These are phyloP conservation scores for Beauveria varroae DNA, from an alignment of 2,329 filamentous ascomycete species.

Conservation along the genomic window DNA sequence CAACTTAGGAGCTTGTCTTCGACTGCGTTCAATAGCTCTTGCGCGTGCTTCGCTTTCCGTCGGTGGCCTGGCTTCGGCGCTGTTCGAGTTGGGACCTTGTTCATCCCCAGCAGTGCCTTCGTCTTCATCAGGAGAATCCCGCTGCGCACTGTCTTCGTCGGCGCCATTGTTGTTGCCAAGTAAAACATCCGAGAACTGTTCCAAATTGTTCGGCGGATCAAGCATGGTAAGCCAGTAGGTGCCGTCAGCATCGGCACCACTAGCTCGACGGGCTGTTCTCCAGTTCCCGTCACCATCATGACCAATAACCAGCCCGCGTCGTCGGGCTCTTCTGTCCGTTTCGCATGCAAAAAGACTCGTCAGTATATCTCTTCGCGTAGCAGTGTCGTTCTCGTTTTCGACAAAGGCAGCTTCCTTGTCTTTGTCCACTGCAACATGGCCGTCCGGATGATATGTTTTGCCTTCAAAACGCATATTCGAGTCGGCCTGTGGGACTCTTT, in stretches of 20 bases:
- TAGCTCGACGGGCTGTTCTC: slow-evolving; percentile 25
- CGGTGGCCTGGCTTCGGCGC: slow-evolving; percentile 21
- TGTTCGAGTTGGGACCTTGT: slow-evolving; percentile 16
- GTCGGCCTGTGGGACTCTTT: slow-evolving; percentile 57
- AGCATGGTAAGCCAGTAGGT: slow-evolving; percentile 37
- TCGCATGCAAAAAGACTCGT: slow-evolving; percentile 41
- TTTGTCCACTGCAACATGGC: slow-evolving; percentile 57
- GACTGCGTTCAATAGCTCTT: slow-evolving; percentile 27
- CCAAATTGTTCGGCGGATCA: slow-evolving; percentile 36
- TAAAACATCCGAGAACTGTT: slow-evolving; percentile 35
- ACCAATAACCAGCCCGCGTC: slow-evolving; percentile 20
- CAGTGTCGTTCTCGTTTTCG: slow-evolving; percentile 52
- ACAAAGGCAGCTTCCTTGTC: slow-evolving; percentile 49
- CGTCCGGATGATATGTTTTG: slow-evolving; percentile 55
- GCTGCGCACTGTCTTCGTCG: slow-evolving; percentile 18
- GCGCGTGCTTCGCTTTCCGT: slow-evolving; percentile 36
- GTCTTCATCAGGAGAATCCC: slow-evolving; percentile 20
- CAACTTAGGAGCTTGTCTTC: slow-evolving; percentile 28
- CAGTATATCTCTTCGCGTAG: slow-evolving; percentile 54
- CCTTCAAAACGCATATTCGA: slow-evolving; percentile 51
- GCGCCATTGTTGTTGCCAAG: slow-evolving; percentile 23
- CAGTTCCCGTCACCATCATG: slow-evolving; percentile 28
- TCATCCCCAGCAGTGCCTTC: slow-evolving; percentile 9
- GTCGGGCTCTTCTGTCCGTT: slow-evolving; percentile 21
- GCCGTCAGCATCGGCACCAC: slow-evolving; percentile 25